These are phyloP conservation scores for Cyphellophora attinorum DNA, from an alignment of 2,329 filamentous ascomycete species.

Conservation along the genomic window DNA sequence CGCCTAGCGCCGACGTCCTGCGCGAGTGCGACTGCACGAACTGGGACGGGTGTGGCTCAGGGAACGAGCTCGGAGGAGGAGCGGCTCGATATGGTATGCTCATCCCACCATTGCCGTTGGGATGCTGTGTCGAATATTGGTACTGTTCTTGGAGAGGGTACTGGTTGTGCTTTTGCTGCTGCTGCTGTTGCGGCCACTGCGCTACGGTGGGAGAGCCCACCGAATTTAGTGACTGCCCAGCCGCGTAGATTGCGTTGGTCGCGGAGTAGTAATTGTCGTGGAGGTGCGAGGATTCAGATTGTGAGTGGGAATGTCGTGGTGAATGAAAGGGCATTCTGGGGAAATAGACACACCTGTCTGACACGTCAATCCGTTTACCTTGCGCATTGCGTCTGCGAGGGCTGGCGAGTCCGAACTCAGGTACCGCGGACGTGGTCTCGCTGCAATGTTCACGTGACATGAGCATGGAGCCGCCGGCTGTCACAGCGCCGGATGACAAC, in stretches of 20 bases:
- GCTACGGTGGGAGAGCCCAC: slow-evolving; percentile 35
- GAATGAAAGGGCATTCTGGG: slow-evolving; percentile 17
- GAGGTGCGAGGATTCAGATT: slow-evolving; percentile 11
- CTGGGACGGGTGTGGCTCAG: neutral
- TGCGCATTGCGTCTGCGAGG: no score
- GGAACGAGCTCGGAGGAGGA: neutral
- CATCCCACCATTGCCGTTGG: slow-evolving; percentile 3
- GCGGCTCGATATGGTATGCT: slow-evolving; percentile 2
- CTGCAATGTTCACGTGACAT: no score
- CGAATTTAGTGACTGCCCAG: slow-evolving; percentile 36
- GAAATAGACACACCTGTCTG: no score
- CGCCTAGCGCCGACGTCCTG: neutral
- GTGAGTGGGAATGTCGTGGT: slow-evolving; percentile 14
- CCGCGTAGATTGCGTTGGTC: slow-evolving; percentile 32
- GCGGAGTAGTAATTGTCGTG: slow-evolving; percentile 17
- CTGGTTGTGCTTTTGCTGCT: slow-evolving; percentile 5
- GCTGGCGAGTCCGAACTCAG: no score
- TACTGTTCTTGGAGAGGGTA: slow-evolving; percentile 3
- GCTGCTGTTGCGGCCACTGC: slow-evolving; percentile 16
- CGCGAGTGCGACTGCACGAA: neutral
- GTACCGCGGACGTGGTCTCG: no score
- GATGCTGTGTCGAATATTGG: slow-evolving; percentile 1
- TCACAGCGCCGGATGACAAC: no score
- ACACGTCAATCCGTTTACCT: no score
- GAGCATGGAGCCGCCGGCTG: no score